Evolutionary conservation across 129 eudicot species (phyloP).

Genomic region (Cynara cardunculus): DNA sequence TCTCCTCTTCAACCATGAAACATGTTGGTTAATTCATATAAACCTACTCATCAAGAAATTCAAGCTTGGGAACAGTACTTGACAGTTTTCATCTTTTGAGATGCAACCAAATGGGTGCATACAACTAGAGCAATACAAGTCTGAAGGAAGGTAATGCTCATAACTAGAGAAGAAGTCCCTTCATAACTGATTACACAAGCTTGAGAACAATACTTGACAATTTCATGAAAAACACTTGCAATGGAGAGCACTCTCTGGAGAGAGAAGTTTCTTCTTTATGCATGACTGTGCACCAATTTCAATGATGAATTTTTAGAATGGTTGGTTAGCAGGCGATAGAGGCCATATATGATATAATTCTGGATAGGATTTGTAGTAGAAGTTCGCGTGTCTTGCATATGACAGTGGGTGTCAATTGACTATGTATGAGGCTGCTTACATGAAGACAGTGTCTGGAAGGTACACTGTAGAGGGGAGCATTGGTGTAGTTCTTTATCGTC

Average conservation of each 20-base stretch:
- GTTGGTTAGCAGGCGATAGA: too few relatives aligned
- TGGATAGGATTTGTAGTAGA: too few relatives aligned
- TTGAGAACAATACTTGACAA: not conserved
- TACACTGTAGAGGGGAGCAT: too few relatives aligned
- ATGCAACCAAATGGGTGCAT: not conserved
- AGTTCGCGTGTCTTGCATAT: too few relatives aligned
- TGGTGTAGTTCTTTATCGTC: too few relatives aligned
- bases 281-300: too few relatives aligned
- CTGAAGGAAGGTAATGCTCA: not conserved
- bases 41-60: not conserved
- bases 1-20: not conserved
- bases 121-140: not conserved
- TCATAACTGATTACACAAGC: not conserved
- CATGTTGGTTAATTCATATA: not conserved
- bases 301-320: too few relatives aligned
- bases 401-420: too few relatives aligned
- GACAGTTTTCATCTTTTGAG: not conserved
- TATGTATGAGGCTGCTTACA: not conserved
- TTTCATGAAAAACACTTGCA: not conserved
- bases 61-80: not conserved
- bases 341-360: too few relatives aligned
- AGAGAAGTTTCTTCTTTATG: not conserved
- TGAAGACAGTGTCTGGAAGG: too few relatives aligned
- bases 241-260: not conserved
- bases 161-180: not conserved